These are phyloP conservation scores for Penicillium sp. DNA, from an alignment of 2,329 filamentous ascomycete genomes.

Conservation along the genomic window DNA sequence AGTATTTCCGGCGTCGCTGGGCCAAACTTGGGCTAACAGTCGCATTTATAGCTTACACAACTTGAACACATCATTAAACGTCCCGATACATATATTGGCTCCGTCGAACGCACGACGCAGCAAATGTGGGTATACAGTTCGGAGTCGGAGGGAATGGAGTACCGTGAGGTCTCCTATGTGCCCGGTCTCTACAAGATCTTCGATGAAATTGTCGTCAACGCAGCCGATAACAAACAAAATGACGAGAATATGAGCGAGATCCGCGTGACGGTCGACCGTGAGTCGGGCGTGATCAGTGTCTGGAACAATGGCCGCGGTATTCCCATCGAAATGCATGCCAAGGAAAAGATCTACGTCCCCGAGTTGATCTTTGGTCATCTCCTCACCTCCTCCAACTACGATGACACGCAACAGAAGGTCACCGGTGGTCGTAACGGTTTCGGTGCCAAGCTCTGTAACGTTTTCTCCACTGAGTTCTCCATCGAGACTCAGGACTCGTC, in stretches of 20 bases:
- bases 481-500: constrained; percentile 81
- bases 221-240: constrained; percentile 93
- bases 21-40: no score
- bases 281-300: constrained; percentile 76
- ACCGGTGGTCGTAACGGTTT: constrained; percentile 97
- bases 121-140: constrained; percentile 97
- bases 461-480: constrained; percentile 88
- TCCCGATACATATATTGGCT: constrained; percentile 96
- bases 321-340: constrained; percentile 83
- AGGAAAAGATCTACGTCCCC: constrained; percentile 86
- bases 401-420: constrained; percentile 86
- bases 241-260: constrained; percentile 81
- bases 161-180: constrained; percentile 70
- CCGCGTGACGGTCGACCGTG: constrained; percentile 72
- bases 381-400: constrained; percentile 94
- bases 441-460: constrained; percentile 95
- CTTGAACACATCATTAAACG: constrained; percentile 94
- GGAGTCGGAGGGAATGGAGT: constrained; percentile 72
- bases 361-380: constrained; percentile 96
- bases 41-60: constrained; percentile 61
- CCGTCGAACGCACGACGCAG: constrained; percentile 74
- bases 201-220: constrained; percentile 96
- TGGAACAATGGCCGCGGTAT: constrained; percentile 97
- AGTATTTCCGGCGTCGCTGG: constrained; percentile 7
- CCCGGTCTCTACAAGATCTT: constrained; percentile 99